Percentiles rank a stretch among this genome's conserved stretches.
These are phyloP conservation scores for Dissoconium aciculare DNA, from an alignment of 2,329 filamentous ascomycete genomes.

Conservation along the genomic window DNA sequence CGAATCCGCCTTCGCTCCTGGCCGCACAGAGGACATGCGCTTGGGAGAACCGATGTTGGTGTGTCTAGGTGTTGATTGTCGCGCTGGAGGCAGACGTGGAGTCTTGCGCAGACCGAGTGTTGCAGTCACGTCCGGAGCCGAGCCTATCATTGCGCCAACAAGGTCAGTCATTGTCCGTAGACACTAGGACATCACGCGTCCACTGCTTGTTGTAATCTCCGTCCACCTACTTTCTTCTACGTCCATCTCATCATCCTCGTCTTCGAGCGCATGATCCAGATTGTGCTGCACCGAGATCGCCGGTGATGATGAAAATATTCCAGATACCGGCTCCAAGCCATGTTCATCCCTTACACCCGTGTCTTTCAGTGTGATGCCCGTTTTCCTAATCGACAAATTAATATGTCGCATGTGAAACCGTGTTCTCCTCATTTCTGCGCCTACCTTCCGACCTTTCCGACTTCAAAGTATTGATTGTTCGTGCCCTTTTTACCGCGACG, in stretches of 20 bases:
- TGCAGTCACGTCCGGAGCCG: constrained; percentile 34
- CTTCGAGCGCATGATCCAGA: constrained; percentile 13
- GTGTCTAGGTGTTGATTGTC: constrained; percentile 48
- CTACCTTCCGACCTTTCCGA: constrained; percentile 23
- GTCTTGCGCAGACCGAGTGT: constrained; percentile 29
- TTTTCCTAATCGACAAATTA: constrained; percentile 50
- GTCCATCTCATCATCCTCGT: constrained; percentile 38
- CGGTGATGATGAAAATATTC: constrained; percentile 73
- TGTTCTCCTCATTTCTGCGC: constrained; percentile 3
- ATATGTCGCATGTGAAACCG: constrained; percentile 2
- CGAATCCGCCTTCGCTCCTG: constrained; percentile 20
- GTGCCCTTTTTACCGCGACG: constrained; percentile 14
- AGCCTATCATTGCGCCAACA: constrained; percentile 28
- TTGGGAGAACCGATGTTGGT: constrained; percentile 47
- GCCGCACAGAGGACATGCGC: constrained; percentile 43
- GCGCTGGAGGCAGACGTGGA: constrained; percentile 34
- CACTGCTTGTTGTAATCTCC: too few species aligned
- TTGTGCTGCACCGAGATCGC: constrained; percentile 23
- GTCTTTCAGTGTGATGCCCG: constrained; percentile 68
- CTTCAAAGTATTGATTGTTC: constrained; percentile 23
- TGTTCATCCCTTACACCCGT: constrained; percentile 72
- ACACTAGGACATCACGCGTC: constrained; percentile 2
- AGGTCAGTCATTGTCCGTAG: constrained; percentile 10
- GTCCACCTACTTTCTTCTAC: constrained; percentile 43
- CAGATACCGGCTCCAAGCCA: constrained; percentile 77